Evolutionary conservation across 495 filamentous ascomycete species (phyloP), one percentile per base, ranked within the genome.

Genomic region (Hapsidospora chrysogenum): DNA sequence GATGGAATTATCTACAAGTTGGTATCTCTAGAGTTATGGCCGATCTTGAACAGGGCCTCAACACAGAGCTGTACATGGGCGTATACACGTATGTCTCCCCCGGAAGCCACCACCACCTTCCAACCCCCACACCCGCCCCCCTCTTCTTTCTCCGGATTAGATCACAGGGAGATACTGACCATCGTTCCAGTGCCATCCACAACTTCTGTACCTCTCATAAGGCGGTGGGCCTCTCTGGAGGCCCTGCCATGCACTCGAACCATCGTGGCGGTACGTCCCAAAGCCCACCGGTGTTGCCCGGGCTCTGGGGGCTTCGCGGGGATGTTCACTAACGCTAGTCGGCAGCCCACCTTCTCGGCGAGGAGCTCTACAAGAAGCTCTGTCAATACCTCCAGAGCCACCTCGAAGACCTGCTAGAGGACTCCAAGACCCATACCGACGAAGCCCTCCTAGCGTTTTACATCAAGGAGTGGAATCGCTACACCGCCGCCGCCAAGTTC

Each of bases 201-300:
- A 93, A 99, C 62, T 99, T 99, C 52, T 99, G 89, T 58, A 96
- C 92, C 36, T 93, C 92, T 19, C 92, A 94, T 51, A 96, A 95
- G 55, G 85, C 84, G 2, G 76, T 85, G 20, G 56, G 54, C 7
- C 45, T 63, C 13, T n/a, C n/a, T n/a, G 43, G 31, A 16, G 25
- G 33, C 14, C 33, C 33, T 17, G 17, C 11, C 14, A 36, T 36
- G 21, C 14, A 21, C 0, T n/a, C 21, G 1, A 33, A 21, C 33
- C 80, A 89, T 56, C 70, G 86, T 37, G 86, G 86, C 56, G 85
- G 85, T 84, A 59, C 33, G 66, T 63, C 31, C 22, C 31, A 13
- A n/a, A 28, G 4, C 18, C 0, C 8, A 2, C 15, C 18, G 18
- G 18, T 9, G 17, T 14, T 22, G 5, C 27, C 11, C 27, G n/a